Conservation (phyloP, 768 basidiomycete genomes). For the Suillus cothurnatus region DNA sequence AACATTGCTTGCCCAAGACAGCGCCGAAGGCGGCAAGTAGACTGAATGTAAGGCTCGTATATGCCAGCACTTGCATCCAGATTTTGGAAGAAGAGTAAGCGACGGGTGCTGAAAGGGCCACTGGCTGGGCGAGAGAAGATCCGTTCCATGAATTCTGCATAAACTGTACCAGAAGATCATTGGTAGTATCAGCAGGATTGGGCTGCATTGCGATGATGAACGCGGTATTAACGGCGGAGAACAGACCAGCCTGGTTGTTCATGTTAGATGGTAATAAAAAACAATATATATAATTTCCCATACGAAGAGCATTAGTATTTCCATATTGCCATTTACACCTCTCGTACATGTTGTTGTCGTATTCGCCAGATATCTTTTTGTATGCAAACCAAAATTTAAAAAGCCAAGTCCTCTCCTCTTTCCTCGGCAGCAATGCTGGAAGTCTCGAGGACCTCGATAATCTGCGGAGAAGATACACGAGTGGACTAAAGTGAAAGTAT, state of each 20-base stretch:
- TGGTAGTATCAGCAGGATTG: slow-evolving; percentile 14
- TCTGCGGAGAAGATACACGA: neutral
- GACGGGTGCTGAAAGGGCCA: neutral
- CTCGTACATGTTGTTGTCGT: neutral
- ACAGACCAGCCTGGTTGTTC: slow-evolving; percentile 15
- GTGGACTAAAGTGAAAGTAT: neutral
- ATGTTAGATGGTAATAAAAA: neutral
- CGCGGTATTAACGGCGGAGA: slow-evolving; percentile 17
- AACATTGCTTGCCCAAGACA: slow-evolving; percentile 20
- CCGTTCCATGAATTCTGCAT: slow-evolving; percentile 9
- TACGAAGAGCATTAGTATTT: neutral
- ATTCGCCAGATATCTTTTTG: neutral
- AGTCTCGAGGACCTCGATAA: neutral
- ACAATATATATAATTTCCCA: neutral
- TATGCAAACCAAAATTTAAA: slow-evolving; percentile 1
- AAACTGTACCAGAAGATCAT: slow-evolving; percentile 12
- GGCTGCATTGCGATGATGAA: slow-evolving; percentile 19
- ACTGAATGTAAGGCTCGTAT: slow-evolving; percentile 13
- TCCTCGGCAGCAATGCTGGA: neutral
- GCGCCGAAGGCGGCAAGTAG: slow-evolving; percentile 16
- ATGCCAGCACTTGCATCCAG: slow-evolving; percentile 15
- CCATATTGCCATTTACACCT: neutral
- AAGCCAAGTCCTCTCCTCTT: neutral
- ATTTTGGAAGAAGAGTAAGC: slow-evolving; percentile 1
- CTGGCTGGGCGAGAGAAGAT: neutral